Base-by-base conservation (phyloP, 2,329 filamentous ascomycete species). In the Paraphoma sp. region DNA sequence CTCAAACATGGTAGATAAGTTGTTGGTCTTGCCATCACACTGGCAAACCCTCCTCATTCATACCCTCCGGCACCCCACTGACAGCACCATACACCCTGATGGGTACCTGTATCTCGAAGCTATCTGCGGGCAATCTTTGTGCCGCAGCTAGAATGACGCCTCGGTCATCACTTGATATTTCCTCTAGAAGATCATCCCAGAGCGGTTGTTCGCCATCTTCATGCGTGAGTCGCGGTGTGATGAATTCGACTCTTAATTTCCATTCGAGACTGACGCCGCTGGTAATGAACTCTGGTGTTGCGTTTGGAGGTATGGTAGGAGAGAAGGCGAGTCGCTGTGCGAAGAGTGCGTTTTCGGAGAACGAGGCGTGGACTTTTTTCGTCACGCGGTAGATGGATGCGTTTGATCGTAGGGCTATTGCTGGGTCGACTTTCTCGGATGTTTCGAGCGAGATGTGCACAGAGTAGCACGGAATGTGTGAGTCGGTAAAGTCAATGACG, bases 191-290 rank as follows among this genome's bases (percentile, higher is more conserved):
- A 70, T 78, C 59, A 69, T 76, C 68, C 48, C 67, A 70, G 1
- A 56, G 56, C 1, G 57, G 52, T 46, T 74, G 73, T 38, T 73
- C 64, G 2, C 70, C 70, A 31, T 75, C 70, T 36, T 71, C 73
- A 31, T 71, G 68, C 63, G 50, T 71, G 64, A 84, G 73, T 16
- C 84, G 86, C 6, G 91, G 89, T 6, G 94, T 94, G 28, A 97
- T 93, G 77, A 99, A 99, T 77, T 98, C 93, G 55, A 99, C 87
- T 1, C 92, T 83, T 33, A 99, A 81, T 74, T 90, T 91, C 95
- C 95, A 99, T 64, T 92, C 90, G 28, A 97, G 81, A 62, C 86
- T 90, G 4, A 99, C 86, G 1, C 93, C 93, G 59, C 88, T 96
- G 0, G 95, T 99, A 45, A 96, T 85, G 65, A 99, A 96, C 62